phyloP scores from a whole-genome alignment of 176 grass and related monocot species.

The Pontederia crassipes region DNA sequence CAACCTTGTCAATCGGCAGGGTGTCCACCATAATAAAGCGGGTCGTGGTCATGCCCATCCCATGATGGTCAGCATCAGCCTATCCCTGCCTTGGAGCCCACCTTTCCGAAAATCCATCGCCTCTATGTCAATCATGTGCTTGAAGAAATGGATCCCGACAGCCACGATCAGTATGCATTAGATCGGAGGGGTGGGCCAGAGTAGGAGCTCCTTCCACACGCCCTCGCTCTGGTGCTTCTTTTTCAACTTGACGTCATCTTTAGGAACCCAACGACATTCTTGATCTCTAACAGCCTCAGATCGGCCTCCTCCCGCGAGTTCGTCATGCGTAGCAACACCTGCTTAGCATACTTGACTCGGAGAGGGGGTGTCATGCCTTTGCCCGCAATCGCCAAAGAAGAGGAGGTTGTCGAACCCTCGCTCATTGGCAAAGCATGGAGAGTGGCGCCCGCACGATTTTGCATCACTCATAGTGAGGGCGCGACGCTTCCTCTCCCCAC shows the following conservation, averaged over 20 bases:
- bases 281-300: background rate
- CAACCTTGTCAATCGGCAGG: conserved; percentile 1
- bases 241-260: background rate
- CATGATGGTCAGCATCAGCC: conserved; percentile 6
- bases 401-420: too few species aligned
- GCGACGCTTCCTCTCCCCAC: too few species aligned
- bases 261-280: background rate
- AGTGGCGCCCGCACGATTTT: too few species aligned
- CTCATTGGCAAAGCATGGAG: too few species aligned
- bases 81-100: background rate
- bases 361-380: too few species aligned
- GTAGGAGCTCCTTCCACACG: conserved; percentile 7
- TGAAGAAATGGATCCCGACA: conserved; percentile 15
- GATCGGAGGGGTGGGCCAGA: background rate
- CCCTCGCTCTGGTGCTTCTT: background rate
- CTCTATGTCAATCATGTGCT: conserved; percentile 4
- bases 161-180: background rate
- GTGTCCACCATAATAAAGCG: conserved; percentile 7
- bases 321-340: conserved; percentile 1
- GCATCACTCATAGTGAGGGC: too few species aligned
- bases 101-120: conserved; percentile 10
- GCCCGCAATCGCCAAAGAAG: too few species aligned
- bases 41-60: conserved; percentile 5
- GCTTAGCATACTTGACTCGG: conserved; percentile 7
- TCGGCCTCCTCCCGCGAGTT: background rate